Evolutionary conservation across 495 filamentous ascomycete species (phyloP).

Genomic region (Trichoderma reesei): DNA sequence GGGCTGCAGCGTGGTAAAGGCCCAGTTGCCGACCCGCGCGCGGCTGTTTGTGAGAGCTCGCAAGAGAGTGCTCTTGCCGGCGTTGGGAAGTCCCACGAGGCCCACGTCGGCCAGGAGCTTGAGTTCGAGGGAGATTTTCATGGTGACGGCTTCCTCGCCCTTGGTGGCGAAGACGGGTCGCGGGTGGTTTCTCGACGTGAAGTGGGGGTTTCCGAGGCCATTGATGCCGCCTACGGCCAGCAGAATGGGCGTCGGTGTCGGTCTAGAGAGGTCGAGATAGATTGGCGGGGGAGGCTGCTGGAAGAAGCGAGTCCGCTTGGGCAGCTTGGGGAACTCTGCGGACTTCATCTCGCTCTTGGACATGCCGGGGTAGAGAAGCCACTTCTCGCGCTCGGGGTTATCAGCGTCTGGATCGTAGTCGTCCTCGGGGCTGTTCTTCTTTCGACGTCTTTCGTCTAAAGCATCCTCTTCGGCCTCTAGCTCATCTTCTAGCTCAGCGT

Average conservation of each 20-base stretch:
- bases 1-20: slow-evolving; percentile 88
- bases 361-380: slow-evolving; percentile 73
- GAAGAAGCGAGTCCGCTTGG: slow-evolving; percentile 46
- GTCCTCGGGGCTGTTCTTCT: slow-evolving; percentile 17
- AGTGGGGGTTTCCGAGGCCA: slow-evolving; percentile 89
- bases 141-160: slow-evolving; percentile 65
- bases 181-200: slow-evolving; percentile 55
- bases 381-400: slow-evolving; percentile 51
- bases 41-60: slow-evolving; percentile 77
- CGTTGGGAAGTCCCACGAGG: slow-evolving; percentile 89
- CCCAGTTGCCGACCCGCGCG: slow-evolving; percentile 87
- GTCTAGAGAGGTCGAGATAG: slow-evolving; percentile 67
- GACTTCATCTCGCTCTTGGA: slow-evolving; percentile 55
- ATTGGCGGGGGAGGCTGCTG: slow-evolving; percentile 62
- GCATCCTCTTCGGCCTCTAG: slow-evolving; percentile 10
- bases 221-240: slow-evolving; percentile 84
- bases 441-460: slow-evolving; percentile 16
- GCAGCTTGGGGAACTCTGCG: slow-evolving; percentile 47
- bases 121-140: slow-evolving; percentile 81
- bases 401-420: slow-evolving; percentile 26
- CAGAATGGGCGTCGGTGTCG: slow-evolving; percentile 76
- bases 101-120: slow-evolving; percentile 94
- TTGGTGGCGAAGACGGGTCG: slow-evolving; percentile 81
- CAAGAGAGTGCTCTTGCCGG: slow-evolving; percentile 88
- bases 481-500: slow-evolving; percentile 22